These are phyloP conservation scores for Starmerella roubikii DNA, from an alignment of 805 yeast genomes.

Conservation along the genomic window DNA sequence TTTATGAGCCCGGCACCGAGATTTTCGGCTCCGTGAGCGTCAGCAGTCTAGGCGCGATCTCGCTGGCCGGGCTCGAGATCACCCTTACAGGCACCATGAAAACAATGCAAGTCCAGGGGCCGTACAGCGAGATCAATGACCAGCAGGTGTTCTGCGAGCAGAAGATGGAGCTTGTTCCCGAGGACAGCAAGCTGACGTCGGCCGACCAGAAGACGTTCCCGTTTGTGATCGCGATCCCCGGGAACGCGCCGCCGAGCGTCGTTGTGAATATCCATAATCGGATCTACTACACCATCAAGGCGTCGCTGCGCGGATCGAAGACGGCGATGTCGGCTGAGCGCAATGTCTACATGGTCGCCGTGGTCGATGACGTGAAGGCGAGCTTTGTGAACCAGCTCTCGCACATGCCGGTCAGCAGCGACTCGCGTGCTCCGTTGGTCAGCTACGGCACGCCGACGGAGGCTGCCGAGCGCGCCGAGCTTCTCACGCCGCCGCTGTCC, in stretches of 20 bases:
- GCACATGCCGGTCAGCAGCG: not conserved
- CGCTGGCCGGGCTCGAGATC: slow-evolving; percentile 1
- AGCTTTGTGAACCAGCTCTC: not conserved
- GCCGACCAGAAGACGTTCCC: slow-evolving; percentile 66
- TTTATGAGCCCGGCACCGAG: slow-evolving; percentile 4
- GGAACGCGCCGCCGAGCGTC: slow-evolving; percentile 7
- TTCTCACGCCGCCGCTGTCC: too few relatives aligned
- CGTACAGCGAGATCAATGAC: slow-evolving; percentile 8
- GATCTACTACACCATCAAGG: slow-evolving; percentile 3
- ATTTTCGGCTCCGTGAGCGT: slow-evolving; percentile 4
- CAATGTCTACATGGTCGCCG: not conserved
- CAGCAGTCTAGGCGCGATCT: not conserved
- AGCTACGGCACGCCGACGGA: not conserved
- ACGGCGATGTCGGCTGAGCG: not conserved
- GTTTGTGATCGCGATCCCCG: slow-evolving; percentile 57
- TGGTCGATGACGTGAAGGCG: not conserved
- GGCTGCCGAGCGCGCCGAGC: not conserved
- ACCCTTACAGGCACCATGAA: slow-evolving; percentile 3
- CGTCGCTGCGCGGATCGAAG: not conserved
- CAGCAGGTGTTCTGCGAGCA: slow-evolving; percentile 2
- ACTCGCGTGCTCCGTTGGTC: not conserved
- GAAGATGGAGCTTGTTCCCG: not conserved
- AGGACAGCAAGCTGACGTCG: not conserved
- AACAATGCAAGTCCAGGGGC: slow-evolving; percentile 10
- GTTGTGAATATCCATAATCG: slow-evolving; percentile 3